These are phyloP conservation scores for Phytophthora sojae DNA, from an alignment of 352 stramenopile genomes.

Conservation along the genomic window DNA sequence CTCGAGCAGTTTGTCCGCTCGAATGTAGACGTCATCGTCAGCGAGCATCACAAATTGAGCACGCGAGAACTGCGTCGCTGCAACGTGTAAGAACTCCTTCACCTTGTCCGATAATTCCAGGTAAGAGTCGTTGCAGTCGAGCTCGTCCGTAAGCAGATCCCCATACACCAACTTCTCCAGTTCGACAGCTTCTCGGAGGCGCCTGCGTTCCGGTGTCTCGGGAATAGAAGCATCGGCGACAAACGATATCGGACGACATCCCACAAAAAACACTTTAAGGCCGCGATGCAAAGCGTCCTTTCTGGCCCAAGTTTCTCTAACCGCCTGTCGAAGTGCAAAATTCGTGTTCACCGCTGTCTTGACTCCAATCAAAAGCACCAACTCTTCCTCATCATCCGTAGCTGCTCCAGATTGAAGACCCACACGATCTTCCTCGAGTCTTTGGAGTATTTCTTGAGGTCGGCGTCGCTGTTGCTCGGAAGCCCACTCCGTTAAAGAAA, in stretches of 20 bases:
- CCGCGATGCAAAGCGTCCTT: slow-evolving; percentile 1
- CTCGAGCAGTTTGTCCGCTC: slow-evolving; percentile 21
- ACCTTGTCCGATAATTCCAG: slow-evolving; percentile 52
- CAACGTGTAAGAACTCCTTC: slow-evolving; percentile 57
- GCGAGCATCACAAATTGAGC: slow-evolving; percentile 51
- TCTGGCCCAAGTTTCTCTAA: slow-evolving; percentile 46
- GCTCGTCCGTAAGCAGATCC: slow-evolving; percentile 53
- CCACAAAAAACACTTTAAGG: slow-evolving; percentile 28
- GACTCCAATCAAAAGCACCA: slow-evolving; percentile 37
- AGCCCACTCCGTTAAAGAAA: background rate
- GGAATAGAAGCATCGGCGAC: background rate
- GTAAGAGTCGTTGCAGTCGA: slow-evolving; percentile 58
- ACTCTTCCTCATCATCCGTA: background rate
- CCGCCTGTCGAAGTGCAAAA: slow-evolving; percentile 37
- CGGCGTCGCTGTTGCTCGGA: background rate
- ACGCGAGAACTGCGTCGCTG: slow-evolving; percentile 7
- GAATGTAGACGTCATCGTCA: slow-evolving; percentile 59
- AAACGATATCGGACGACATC: slow-evolving; percentile 19
- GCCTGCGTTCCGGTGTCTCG: background rate
- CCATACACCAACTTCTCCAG: slow-evolving; percentile 42
- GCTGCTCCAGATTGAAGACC: background rate
- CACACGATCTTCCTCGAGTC: background rate
- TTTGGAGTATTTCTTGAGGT: background rate
- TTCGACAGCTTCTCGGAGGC: slow-evolving; percentile 17
- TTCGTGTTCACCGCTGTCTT: slow-evolving; percentile 34